A percentile compares a stretch with the other conserved stretches of the same genome.
phyloP scores from a whole-genome alignment of 139 green algal species.

The Gonium pectorale region DNA sequence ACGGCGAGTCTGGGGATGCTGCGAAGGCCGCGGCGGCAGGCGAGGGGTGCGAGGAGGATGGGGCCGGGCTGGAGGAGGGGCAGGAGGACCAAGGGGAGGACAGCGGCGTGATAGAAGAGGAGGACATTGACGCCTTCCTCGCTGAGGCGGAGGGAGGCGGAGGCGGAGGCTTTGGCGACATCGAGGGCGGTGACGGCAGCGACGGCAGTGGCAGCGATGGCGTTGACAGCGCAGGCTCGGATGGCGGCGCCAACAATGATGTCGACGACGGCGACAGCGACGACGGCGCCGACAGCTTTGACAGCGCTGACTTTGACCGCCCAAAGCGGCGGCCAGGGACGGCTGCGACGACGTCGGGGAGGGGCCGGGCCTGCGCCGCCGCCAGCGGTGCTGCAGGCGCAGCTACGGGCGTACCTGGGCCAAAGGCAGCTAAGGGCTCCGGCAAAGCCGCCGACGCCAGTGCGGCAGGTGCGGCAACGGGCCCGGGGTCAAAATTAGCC shows the following conservation, averaged over 20 bases:
- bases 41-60: not conserved
- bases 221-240: not conserved
- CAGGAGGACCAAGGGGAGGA: slow-evolving; percentile 18
- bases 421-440: not conserved
- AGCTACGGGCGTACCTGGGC: not conserved
- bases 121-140: slow-evolving; percentile 17
- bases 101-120: slow-evolving; percentile 37
- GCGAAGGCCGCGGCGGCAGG: not conserved
- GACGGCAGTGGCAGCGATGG: not conserved
- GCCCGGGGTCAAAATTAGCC: too few species aligned
- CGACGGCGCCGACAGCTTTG: slow-evolving; percentile 6
- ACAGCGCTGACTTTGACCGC: slow-evolving; percentile 28
- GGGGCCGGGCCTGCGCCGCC: too few species aligned
- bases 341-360: not conserved
- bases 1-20: not conserved
- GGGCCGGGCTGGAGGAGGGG: too few species aligned
- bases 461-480: too few species aligned
- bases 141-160: not conserved
- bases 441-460: too few species aligned
- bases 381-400: too few species aligned
- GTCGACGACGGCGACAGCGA: not conserved
- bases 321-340: not conserved
- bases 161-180: not conserved
- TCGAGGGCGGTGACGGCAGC: not conserved
- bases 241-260: not conserved